phyloP scores from a whole-genome alignment of 306 rosid species.

The Hippophae tibetana region DNA sequence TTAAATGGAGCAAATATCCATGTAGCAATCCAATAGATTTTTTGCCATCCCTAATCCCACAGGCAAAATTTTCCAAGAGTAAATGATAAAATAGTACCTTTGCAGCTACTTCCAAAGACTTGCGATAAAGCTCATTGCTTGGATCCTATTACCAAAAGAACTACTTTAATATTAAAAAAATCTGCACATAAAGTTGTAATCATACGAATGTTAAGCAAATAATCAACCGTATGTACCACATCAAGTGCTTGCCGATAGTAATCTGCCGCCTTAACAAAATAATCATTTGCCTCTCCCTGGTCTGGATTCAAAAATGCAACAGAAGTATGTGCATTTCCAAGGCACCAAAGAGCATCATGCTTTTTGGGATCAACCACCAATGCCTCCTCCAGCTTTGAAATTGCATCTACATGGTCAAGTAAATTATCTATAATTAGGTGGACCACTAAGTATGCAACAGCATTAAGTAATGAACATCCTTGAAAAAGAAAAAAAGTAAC shows the following conservation, averaged over 20 bases:
- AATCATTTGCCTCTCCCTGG: conserved; percentile 48
- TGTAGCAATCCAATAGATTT: too few relatives aligned
- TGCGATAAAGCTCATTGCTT: conserved; percentile 47
- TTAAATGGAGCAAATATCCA: too few relatives aligned
- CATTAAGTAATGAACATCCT: background rate
- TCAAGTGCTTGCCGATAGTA: conserved; percentile 62
- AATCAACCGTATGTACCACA: conserved; percentile 29
- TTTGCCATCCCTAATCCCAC: background rate
- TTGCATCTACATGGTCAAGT: conserved; percentile 47
- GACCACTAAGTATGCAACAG: too few relatives aligned
- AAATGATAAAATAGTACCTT: conserved; percentile 38
- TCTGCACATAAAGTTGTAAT: background rate
- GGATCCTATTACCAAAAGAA: conserved; percentile 47
- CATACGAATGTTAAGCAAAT: background rate
- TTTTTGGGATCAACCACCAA: conserved; percentile 61
- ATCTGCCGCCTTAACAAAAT: conserved; percentile 44
- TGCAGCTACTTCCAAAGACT: conserved; percentile 74
- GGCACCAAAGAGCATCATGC: conserved; percentile 81
- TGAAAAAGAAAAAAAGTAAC: too few relatives aligned
- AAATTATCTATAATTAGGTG: background rate
- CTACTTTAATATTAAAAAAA: background rate
- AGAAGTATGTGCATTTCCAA: conserved; percentile 77
- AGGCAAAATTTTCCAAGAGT: conserved; percentile 2
- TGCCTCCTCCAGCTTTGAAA: conserved; percentile 74
- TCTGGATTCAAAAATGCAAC: conserved; percentile 61